A percentile compares a stretch with the other conserved stretches of the same genome.
Conservation (phyloP, 345 rosid species). For the Sisymbrium altissimum region DNA sequence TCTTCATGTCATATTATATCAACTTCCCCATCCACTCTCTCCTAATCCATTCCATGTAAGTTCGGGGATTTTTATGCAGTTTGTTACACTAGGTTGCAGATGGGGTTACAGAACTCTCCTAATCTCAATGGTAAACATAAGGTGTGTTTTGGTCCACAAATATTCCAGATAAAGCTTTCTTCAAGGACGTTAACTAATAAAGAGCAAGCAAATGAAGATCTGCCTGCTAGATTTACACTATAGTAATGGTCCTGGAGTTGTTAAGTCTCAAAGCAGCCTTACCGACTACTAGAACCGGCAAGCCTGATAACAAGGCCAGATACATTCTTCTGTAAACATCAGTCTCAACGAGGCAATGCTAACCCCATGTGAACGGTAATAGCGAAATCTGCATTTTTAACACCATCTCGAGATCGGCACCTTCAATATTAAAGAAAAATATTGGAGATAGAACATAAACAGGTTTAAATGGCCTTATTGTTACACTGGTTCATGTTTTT, state of each 20-base stretch:
- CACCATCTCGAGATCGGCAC: conserved; percentile 89
- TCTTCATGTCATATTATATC: no score
- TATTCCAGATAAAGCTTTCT: no score
- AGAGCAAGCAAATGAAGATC: no score
- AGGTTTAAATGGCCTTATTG: conserved; percentile 37
- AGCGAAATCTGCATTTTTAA: conserved; percentile 97
- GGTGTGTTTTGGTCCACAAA: no score
- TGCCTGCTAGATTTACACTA: conserved; percentile 29
- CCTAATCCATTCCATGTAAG: no score
- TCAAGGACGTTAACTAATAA: no score
- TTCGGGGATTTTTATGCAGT: no score
- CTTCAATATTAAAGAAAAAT: conserved; percentile 57
- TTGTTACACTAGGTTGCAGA: no score
- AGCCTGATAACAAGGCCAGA: conserved; percentile 62
- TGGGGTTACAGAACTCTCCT: no score
- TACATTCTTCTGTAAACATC: conserved; percentile 75
- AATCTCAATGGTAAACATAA: no score
- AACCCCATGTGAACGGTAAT: conserved; percentile 72
- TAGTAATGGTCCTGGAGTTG: conserved; percentile 36
- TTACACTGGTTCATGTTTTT: conserved; percentile 22
- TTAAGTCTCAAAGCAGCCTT: conserved; percentile 82
- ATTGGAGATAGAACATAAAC: conserved; percentile 57
- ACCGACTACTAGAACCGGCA: conserved; percentile 89
- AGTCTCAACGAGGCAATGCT: conserved; percentile 83
- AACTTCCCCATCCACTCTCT: no score